A percentile compares a stretch with the other conserved stretches of the same genome.
phyloP scores from a whole-genome alignment of 2,329 filamentous ascomycete genomes.

The Fusarium subtropicale region DNA sequence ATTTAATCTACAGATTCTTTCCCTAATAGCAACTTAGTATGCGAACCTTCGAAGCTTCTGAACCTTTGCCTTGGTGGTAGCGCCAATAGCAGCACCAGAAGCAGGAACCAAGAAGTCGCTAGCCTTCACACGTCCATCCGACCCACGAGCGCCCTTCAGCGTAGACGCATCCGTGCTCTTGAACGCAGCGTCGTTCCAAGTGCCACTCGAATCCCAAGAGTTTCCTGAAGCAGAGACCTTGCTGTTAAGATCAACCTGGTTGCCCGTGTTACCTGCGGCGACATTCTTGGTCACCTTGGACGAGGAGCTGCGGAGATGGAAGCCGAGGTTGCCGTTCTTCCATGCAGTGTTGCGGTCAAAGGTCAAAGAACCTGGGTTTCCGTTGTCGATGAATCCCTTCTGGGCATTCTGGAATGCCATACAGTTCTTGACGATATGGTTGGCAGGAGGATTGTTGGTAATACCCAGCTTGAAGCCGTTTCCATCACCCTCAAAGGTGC shows the following conservation, averaged over 20 bases:
- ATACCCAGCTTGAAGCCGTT: slow-evolving; percentile 62
- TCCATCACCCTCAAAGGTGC: slow-evolving; percentile 57
- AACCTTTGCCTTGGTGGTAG: slow-evolving; percentile 35
- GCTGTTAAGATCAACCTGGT: slow-evolving; percentile 26
- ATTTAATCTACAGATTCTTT: not conserved
- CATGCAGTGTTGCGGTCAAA: slow-evolving; percentile 59
- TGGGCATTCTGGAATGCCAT: slow-evolving; percentile 58
- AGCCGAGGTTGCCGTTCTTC: slow-evolving; percentile 54
- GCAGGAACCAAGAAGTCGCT: slow-evolving; percentile 58
- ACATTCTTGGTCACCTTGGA: slow-evolving; percentile 55
- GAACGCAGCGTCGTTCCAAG: slow-evolving; percentile 55
- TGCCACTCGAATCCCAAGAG: slow-evolving; percentile 55
- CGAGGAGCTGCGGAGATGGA: slow-evolving; percentile 40
- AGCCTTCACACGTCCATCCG: slow-evolving; percentile 54
- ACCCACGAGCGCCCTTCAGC: slow-evolving; percentile 53
- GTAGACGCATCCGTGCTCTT: slow-evolving; percentile 51
- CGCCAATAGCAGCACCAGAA: slow-evolving; percentile 44
- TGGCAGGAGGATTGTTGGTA: slow-evolving; percentile 52
- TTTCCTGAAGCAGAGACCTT: slow-evolving; percentile 51
- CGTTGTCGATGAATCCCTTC: slow-evolving; percentile 62
- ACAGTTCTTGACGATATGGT: slow-evolving; percentile 59
- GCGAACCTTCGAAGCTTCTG: not conserved
- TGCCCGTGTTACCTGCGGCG: slow-evolving; percentile 45
- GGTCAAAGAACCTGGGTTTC: slow-evolving; percentile 55
- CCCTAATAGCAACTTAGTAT: too few relatives aligned